Evolutionary conservation across 2,329 filamentous ascomycete genomes (phyloP).

Genomic region (Teratosphaeria viscida): DNA sequence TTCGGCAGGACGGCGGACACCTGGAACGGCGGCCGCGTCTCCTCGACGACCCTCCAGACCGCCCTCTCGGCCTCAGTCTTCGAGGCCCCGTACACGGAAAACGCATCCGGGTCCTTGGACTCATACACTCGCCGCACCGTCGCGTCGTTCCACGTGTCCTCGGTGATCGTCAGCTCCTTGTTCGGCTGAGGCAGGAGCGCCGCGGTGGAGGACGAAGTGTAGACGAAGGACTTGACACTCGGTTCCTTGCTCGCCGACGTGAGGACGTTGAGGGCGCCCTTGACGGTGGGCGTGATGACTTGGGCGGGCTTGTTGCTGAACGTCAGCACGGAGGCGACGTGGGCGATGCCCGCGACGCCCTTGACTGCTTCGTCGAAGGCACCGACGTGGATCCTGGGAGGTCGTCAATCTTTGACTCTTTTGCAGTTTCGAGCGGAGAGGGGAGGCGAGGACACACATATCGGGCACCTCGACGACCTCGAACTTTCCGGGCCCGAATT

Average conservation of each 20-base stretch:
- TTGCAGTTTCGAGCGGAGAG: neutral
- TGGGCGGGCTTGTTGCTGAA: conserved; percentile 31
- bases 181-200: conserved; percentile 25
- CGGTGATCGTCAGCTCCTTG: conserved; percentile 24
- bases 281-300: conserved; percentile 33
- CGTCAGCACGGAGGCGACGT: conserved; percentile 34
- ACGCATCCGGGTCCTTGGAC: conserved; percentile 22
- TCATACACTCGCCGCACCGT: conserved; percentile 19
- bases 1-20: conserved; percentile 30
- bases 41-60: conserved; percentile 37
- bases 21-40: conserved; percentile 35
- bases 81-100: conserved; percentile 34
- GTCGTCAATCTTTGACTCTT: neutral
- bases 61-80: conserved; percentile 39
- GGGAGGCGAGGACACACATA: conserved; percentile 2
- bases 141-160: conserved; percentile 20
- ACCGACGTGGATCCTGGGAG: conserved; percentile 2
- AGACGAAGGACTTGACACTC: conserved; percentile 34
- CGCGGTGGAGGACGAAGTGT: conserved; percentile 33
- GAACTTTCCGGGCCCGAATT: conserved; percentile 23
- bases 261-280: conserved; percentile 27
- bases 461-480: conserved; percentile 25
- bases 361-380: conserved; percentile 14
- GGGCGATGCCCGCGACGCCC: conserved; percentile 33
- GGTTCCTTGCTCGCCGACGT: conserved; percentile 32